These are phyloP conservation scores for Agrostemma githago DNA, from an alignment of 148 eudicot genomes.

Conservation along the genomic window DNA sequence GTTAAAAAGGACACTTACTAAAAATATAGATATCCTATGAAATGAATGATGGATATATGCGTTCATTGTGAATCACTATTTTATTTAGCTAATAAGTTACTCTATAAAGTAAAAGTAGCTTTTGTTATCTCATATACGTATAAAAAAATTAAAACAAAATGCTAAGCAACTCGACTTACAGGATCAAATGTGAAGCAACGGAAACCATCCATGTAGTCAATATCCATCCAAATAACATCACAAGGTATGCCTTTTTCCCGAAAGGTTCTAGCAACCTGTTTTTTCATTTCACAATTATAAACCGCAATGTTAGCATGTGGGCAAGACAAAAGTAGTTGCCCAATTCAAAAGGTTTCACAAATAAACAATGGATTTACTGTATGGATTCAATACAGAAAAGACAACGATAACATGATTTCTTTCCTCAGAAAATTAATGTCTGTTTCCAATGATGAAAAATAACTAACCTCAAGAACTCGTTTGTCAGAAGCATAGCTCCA, in stretches of 20 bases:
- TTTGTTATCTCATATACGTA: no score
- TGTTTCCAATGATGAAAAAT: slow-evolving; percentile 1
- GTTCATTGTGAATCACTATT: no score
- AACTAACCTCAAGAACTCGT: slow-evolving; percentile 83
- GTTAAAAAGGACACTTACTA: no score
- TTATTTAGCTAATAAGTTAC: no score
- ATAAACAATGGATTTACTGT: neutral
- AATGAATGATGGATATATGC: no score
- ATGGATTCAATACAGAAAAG: neutral
- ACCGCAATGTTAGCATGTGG: neutral
- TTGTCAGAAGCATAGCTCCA: slow-evolving; percentile 89
- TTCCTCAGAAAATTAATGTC: neutral
- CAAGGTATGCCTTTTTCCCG: slow-evolving; percentile 86
- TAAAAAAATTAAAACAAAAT: no score
- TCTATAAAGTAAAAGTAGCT: no score
- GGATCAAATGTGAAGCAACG: slow-evolving; percentile 94
- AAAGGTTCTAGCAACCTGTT: slow-evolving; percentile 85
- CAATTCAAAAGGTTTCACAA: neutral
- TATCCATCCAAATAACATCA: slow-evolving; percentile 99
- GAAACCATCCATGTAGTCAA: slow-evolving; percentile 97
- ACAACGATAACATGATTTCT: neutral
- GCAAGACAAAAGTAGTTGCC: neutral
- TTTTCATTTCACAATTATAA: neutral
- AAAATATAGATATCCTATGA: no score
- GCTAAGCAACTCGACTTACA: slow-evolving; percentile 28